Evolutionary conservation across 208 protist species (phyloP).

Genomic region (Acanthamoeba triangularis): DNA sequence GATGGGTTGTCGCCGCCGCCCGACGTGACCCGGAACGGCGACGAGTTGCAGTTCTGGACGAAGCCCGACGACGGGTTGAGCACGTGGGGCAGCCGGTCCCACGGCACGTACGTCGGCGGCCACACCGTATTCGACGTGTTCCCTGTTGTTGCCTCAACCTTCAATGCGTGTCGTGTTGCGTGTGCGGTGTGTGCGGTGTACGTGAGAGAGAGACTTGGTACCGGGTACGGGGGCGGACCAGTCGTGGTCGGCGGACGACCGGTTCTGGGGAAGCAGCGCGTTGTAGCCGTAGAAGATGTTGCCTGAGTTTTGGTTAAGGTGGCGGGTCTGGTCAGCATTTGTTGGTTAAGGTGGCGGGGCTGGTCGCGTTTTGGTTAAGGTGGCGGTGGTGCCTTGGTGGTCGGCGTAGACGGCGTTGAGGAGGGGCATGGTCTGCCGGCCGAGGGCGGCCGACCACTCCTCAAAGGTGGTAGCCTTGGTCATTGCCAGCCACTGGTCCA

Average conservation of each 20-base stretch:
- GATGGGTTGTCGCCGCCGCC: neutral
- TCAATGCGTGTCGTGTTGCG: neutral
- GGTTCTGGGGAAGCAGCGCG: constrained; percentile 7
- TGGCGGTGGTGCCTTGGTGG: neutral
- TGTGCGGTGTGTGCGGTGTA: neutral
- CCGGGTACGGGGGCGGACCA: constrained; percentile 12
- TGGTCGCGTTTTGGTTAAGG: neutral
- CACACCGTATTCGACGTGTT: constrained; percentile 64
- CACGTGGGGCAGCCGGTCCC: neutral
- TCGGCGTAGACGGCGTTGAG: constrained; percentile 57
- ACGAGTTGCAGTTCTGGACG: constrained; percentile 63
- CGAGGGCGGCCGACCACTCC: neutral
- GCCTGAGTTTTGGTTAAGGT: neutral
- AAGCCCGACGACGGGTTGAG: constrained; percentile 40
- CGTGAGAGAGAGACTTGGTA: too few relatives aligned
- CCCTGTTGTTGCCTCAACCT: neutral
- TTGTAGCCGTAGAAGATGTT: constrained; percentile 71
- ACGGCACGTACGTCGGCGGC: neutral
- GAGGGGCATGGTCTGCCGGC: constrained; percentile 8
- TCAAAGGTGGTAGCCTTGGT: neutral
- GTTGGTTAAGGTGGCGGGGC: neutral
- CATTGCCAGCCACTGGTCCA: constrained; percentile 34
- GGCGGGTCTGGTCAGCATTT: neutral
- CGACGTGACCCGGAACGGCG: constrained; percentile 25
- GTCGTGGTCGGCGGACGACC: neutral